These are phyloP conservation scores for Volvox africanus DNA, from an alignment of 139 green algal species.

Conservation along the genomic window DNA sequence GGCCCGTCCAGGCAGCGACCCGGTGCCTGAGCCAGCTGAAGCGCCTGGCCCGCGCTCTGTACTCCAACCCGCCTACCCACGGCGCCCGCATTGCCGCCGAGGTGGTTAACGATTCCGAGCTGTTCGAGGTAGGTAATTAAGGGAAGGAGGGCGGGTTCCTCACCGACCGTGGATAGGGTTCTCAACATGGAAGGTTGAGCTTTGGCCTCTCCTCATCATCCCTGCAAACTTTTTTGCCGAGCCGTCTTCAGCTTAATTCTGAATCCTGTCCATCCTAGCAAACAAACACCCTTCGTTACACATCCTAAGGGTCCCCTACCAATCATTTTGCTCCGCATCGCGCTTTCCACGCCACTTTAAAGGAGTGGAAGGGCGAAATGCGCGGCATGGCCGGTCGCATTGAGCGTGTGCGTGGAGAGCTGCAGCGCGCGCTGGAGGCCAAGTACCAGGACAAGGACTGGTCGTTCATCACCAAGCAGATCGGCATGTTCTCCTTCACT, in stretches of 20 bases:
- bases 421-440: constrained; percentile 81
- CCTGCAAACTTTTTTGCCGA: too few species aligned
- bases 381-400: constrained; percentile 96
- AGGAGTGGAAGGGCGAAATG: constrained; percentile 97
- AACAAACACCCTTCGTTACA: too few species aligned
- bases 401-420: constrained; percentile 84
- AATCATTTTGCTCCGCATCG: too few species aligned
- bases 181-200: too few species aligned
- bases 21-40: constrained; percentile 93
- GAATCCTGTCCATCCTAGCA: too few species aligned
- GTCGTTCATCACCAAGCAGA: constrained; percentile 92
- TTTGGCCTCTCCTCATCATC: too few species aligned
- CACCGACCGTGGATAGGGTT: too few species aligned
- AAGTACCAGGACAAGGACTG: constrained; percentile 88
- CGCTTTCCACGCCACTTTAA: neutral
- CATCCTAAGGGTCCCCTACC: too few species aligned
- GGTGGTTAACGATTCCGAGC: constrained; percentile 81
- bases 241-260: too few species aligned
- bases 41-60: constrained; percentile 92
- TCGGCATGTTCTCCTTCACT: constrained; percentile 96
- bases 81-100: constrained; percentile 93
- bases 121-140: constrained; percentile 25
- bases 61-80: constrained; percentile 93
- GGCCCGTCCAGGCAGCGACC: constrained; percentile 63
- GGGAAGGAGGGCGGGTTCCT: too few species aligned